phyloP scores from a whole-genome alignment of 225 moss, liverwort and hornwort genomes.

The Pleurozium schreberi region DNA sequence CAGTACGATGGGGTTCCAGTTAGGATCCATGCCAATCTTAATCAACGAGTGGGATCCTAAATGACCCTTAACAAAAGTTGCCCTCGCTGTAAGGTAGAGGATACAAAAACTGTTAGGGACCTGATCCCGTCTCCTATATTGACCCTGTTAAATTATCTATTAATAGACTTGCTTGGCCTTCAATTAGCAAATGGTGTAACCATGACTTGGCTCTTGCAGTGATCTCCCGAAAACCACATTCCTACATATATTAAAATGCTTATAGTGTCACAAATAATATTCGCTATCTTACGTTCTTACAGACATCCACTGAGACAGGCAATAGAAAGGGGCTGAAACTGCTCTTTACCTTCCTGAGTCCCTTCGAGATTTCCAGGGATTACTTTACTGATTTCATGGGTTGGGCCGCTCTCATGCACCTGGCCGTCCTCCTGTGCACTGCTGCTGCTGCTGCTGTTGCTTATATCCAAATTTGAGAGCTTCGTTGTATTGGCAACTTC shows the following conservation, averaged over 20 bases:
- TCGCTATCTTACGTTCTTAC: background rate
- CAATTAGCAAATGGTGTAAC: background rate
- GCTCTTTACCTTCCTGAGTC: constrained; percentile 6
- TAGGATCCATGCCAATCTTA: background rate
- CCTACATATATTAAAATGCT: background rate
- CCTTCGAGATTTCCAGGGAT: background rate
- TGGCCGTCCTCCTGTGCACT: background rate
- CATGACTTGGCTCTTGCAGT: background rate
- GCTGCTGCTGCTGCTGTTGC: background rate
- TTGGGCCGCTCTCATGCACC: constrained; percentile 1
- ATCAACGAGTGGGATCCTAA: background rate
- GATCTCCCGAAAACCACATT: background rate
- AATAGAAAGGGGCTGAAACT: background rate
- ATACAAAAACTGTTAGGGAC: background rate
- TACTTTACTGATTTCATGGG: background rate
- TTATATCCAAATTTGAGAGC: constrained; percentile 14
- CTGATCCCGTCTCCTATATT: background rate
- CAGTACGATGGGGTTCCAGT: background rate
- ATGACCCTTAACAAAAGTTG: background rate
- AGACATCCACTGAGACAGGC: background rate
- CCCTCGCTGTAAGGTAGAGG: background rate
- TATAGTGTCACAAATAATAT: background rate
- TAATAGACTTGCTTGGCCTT: background rate
- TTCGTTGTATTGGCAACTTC: constrained; percentile 1
- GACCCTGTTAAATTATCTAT: background rate